A percentile compares a stretch with the other conserved stretches of the same genome.
phyloP scores from a whole-genome alignment of 2,329 filamentous ascomycete genomes.

The Niveomyces coronatus region DNA sequence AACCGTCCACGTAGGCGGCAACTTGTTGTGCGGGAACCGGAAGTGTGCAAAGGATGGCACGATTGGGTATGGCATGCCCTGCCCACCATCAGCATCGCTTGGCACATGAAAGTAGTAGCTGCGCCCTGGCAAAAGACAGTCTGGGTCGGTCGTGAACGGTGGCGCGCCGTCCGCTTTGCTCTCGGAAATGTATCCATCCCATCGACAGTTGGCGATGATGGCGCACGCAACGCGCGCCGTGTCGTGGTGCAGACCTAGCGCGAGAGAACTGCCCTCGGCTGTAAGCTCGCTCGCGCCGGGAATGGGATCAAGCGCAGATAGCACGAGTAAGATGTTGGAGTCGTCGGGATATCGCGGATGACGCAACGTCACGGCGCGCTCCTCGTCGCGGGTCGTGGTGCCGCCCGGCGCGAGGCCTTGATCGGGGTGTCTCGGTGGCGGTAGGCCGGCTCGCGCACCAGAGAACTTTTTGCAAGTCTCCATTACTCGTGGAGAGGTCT shows the following conservation, averaged over 20 bases:
- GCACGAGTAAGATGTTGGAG: neutral
- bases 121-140: neutral
- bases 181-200: slow-evolving; percentile 2
- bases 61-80: neutral
- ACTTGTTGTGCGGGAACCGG: slow-evolving; percentile 1
- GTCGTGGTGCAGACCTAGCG: slow-evolving; percentile 1
- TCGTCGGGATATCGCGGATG: slow-evolving; percentile 1
- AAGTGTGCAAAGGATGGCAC: slow-evolving; percentile 2
- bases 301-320: neutral
- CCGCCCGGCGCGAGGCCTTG: neutral
- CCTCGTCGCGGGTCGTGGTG: neutral
- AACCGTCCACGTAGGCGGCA: neutral
- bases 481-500: neutral
- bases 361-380: neutral
- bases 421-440: neutral
- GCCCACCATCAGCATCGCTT: neutral
- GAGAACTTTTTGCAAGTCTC: neutral
- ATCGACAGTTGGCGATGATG: slow-evolving; percentile 3
- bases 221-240: slow-evolving; percentile 2
- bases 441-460: slow-evolving; percentile 1
- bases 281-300: neutral
- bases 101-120: slow-evolving; percentile 1
- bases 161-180: slow-evolving; percentile 1
- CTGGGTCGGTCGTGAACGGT: neutral
- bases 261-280: neutral